These are phyloP conservation scores for Mycena venus DNA, from an alignment of 768 basidiomycete genomes.

Conservation along the genomic window DNA sequence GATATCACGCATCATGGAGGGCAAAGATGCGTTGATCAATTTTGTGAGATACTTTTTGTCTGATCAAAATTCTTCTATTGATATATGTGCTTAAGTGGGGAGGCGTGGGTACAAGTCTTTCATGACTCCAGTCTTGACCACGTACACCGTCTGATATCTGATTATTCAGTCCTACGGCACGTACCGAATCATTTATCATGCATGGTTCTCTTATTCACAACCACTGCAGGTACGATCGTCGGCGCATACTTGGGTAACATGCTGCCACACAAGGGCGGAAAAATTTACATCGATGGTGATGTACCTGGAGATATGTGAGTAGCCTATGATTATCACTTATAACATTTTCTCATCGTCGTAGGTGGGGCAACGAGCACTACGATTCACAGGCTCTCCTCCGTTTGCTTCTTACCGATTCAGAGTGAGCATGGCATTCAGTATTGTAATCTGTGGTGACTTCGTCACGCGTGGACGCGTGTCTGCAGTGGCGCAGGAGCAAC, in stretches of 20 bases:
- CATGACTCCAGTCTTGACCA: not conserved
- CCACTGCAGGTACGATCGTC: conserved; percentile 15
- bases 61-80: not conserved
- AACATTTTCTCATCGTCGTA: not conserved
- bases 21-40: conserved; percentile 27
- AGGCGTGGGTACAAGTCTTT: not conserved
- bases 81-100: conserved; percentile 16
- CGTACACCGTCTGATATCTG: not conserved
- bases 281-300: conserved; percentile 31
- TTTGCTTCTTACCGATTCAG: conserved; percentile 29
- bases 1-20: conserved; percentile 26
- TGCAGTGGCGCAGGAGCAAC: conserved; percentile 82
- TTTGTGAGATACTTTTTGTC: conserved; percentile 16
- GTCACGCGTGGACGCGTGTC: conserved; percentile 65
- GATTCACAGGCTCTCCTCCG: conserved; percentile 27
- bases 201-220: not conserved
- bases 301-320: conserved; percentile 27
- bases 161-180: conserved; percentile 27
- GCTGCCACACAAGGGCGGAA: conserved; percentile 33
- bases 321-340: not conserved
- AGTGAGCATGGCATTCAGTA: too few relatives aligned
- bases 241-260: conserved; percentile 32
- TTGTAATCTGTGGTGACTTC: too few relatives aligned
- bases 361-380: conserved; percentile 32
- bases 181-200: not conserved